Conservation (phyloP, 495 filamentous ascomycete species). For the Endocarpon pusillum region DNA sequence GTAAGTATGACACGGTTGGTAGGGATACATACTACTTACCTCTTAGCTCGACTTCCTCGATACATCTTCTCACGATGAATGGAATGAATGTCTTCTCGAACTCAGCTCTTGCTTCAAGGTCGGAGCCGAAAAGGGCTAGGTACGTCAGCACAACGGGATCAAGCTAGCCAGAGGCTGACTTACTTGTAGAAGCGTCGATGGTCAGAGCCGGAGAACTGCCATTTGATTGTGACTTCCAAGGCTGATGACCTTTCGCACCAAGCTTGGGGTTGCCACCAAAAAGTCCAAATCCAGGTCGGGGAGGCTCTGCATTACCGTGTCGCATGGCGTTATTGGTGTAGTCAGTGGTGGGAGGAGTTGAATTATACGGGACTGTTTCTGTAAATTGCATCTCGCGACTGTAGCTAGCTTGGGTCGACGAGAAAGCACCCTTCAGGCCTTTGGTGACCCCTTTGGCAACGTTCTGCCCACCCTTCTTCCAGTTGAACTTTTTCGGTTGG, state of each 20-base stretch:
- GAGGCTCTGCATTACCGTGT: conserved; percentile 29
- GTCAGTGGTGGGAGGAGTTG: conserved; percentile 12
- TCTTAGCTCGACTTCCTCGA: conserved; percentile 90
- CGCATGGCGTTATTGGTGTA: conserved; percentile 16
- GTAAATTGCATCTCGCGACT: conserved; percentile 45
- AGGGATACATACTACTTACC: conserved; percentile 21
- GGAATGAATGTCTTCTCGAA: conserved; percentile 83
- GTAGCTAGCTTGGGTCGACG: conserved; percentile 33
- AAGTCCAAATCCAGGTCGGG: conserved; percentile 57
- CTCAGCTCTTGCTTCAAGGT: conserved; percentile 70
- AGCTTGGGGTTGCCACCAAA: conserved; percentile 42
- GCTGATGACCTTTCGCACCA: conserved; percentile 9
- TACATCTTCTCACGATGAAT: conserved; percentile 78
- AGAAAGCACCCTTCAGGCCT: conserved; percentile 71
- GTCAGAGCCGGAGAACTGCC: conserved; percentile 35
- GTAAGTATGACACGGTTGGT: conserved; percentile 5
- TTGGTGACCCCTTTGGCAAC: conserved; percentile 89
- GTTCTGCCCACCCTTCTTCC: conserved; percentile 90
- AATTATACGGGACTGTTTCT: conserved; percentile 29
- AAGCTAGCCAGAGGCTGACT: conserved; percentile 1
- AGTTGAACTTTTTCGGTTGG: conserved; percentile 89
- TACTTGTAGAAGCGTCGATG: conserved; percentile 35
- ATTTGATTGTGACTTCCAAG: conserved; percentile 32
- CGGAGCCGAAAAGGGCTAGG: conserved; percentile 73
- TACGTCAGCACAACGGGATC: not conserved